Evolutionary conservation across 257 asterid genomes (phyloP), one percentile per base, ranked within the genome.

Genomic region (Thymus quinquecostatus): DNA sequence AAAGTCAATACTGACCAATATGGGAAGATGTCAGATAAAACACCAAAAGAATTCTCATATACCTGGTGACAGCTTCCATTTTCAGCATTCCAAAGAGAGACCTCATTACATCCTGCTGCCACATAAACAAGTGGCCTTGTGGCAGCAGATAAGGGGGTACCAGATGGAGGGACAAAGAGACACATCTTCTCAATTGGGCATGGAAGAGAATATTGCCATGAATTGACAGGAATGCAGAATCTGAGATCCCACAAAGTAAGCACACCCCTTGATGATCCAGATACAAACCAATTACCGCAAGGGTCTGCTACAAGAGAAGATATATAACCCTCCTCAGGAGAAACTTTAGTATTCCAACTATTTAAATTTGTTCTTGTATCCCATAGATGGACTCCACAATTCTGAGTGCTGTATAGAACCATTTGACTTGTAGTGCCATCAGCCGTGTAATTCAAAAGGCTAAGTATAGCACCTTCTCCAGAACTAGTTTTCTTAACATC

Each of bases 31-130:
- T 11, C 70, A 29, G 59, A 70, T 69, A 76, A 60, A 60, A 28
- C 13, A 64, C 56, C 56, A 34, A 54, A 56, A 4, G 32, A 34
- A 59, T 51, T 60, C 60, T 48, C 69, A 65, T 10, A 38, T 82
- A 92, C 98, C 99, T 95, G 98, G 81, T 95, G 99, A 82, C 99
- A 88, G 90, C 98, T 92, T 51, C 97, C 97, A 65, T 88, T 89
- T 86, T 95, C 99, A 47, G 98, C 97, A 82, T 92, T 90, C 99
- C 98, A 92, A 59, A 95, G 99, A 73, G 98, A 92, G 69, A 92
- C 95, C 79, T 95, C 96, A 79, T 92, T 92, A 72, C 94, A 87
- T 58, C 99, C 98, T 64, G 99, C 99, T 49, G 99, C 98, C 63
- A 87, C 98, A 85, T 95, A 92, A 43, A 92, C 86, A 75, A 92